phyloP scores from a whole-genome alignment of 2,329 filamentous ascomycete species.

The Exophiala sp. region DNA sequence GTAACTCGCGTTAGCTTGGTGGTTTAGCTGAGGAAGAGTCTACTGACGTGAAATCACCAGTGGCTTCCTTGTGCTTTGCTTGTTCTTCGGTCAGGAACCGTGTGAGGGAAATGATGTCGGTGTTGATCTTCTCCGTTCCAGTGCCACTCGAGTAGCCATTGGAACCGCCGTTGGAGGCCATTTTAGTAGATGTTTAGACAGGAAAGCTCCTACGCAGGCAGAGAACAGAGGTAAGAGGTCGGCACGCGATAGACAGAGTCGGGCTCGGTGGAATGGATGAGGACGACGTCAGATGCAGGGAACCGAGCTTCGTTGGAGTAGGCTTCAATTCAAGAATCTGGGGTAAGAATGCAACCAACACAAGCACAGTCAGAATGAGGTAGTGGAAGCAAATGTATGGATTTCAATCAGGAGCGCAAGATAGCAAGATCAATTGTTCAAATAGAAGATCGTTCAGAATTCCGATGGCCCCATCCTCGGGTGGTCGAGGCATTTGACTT shows the following conservation, averaged over 20 bases:
- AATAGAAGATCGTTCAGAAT: slow-evolving; percentile 4
- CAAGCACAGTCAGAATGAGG: no score
- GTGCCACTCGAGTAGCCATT: slow-evolving; percentile 51
- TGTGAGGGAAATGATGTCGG: slow-evolving; percentile 91
- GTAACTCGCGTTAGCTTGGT: slow-evolving; percentile 14
- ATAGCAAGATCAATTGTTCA: slow-evolving; percentile 3
- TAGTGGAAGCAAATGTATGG: no score
- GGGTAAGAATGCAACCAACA: no score
- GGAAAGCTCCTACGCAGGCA: not conserved
- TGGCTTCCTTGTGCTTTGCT: slow-evolving; percentile 85
- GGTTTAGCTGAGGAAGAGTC: not conserved
- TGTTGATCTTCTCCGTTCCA: slow-evolving; percentile 79
- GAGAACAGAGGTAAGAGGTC: not conserved
- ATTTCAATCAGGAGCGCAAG: not conserved
- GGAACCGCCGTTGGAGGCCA: slow-evolving; percentile 25
- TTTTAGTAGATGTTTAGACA: slow-evolving; percentile 1
- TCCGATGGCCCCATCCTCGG: slow-evolving; percentile 7
- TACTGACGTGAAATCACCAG: slow-evolving; percentile 94
- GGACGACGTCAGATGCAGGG: not conserved
- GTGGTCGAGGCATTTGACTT: slow-evolving; percentile 1
- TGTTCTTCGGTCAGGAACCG: slow-evolving; percentile 97
- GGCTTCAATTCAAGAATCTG: no score
- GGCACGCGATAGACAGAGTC: slow-evolving; percentile 11
- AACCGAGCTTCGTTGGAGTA: not conserved
- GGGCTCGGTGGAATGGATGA: slow-evolving; percentile 17